Conservation (phyloP, 2,329 filamentous ascomycete genomes). For the Cryphonectria japonica region DNA sequence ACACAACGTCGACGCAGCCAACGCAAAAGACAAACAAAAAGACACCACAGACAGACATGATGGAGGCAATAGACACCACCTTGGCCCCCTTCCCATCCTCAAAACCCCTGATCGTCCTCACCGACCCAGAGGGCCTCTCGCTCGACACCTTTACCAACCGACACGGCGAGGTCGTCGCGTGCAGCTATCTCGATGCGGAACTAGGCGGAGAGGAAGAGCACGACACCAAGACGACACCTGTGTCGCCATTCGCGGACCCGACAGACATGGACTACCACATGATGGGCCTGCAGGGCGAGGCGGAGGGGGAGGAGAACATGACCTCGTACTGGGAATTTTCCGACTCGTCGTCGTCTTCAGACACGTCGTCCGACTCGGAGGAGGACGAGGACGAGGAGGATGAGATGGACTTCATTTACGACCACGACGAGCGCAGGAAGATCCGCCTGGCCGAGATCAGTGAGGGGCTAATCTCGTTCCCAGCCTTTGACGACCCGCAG, state of each 20-base stretch:
- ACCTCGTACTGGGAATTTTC: conserved; percentile 10
- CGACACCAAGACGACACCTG: not conserved
- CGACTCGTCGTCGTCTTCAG: not conserved
- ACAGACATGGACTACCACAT: conserved; percentile 6
- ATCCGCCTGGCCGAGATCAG: conserved; percentile 3
- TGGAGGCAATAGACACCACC: not conserved
- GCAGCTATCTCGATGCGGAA: not conserved
- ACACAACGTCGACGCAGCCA: not conserved
- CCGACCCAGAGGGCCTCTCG: conserved; percentile 10
- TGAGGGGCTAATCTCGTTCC: conserved; percentile 8
- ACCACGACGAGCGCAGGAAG: not conserved
- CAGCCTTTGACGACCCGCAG: not conserved
- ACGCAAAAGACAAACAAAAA: not conserved
- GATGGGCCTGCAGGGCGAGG: conserved; percentile 8
- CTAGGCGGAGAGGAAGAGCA: not conserved
- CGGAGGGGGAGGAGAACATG: not conserved
- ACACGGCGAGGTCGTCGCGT: not conserved
- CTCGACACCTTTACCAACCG: conserved; percentile 10
- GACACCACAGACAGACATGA: not conserved
- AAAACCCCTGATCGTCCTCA: conserved; percentile 1
- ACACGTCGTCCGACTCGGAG: conserved; percentile 6
- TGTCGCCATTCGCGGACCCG: conserved; percentile 15
- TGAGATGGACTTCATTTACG: conserved; percentile 12
- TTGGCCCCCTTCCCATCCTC: not conserved
- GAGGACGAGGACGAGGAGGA: conserved; percentile 8